Conservation (phyloP, 345 rosid genomes). For the Orychophragmus violaceus region DNA sequence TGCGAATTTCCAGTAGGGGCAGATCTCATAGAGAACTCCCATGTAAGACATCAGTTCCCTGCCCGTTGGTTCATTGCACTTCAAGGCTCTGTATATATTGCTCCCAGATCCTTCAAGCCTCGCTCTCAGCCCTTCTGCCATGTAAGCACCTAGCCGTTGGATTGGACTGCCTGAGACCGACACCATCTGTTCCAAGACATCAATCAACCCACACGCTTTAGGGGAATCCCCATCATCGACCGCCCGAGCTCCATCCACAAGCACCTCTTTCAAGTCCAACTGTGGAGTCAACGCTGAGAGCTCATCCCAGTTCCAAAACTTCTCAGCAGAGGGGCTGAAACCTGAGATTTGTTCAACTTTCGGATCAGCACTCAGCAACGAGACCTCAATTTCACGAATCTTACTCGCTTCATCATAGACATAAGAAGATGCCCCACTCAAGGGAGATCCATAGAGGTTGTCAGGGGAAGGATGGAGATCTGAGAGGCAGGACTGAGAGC, state of each 20-base stretch:
- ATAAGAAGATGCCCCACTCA: conserved; percentile 54
- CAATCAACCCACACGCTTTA: conserved; percentile 52
- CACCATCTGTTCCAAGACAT: conserved; percentile 74
- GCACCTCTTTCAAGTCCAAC: conserved; percentile 52
- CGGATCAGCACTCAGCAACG: conserved; percentile 61
- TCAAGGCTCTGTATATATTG: conserved; percentile 73
- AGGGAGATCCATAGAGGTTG: conserved; percentile 61
- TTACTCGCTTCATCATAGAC: conserved; percentile 52
- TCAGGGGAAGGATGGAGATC: conserved; percentile 72
- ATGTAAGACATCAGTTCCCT: conserved; percentile 92
- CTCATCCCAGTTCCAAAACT: conserved; percentile 42
- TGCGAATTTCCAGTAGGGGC: conserved; percentile 94
- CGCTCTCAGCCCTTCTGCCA: conserved; percentile 93
- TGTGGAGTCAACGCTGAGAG: conserved; percentile 50
- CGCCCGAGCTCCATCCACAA: conserved; percentile 61
- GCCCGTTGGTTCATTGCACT: conserved; percentile 76
- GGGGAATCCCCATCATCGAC: conserved; percentile 43
- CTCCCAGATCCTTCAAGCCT: conserved; percentile 85
- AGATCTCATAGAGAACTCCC: conserved; percentile 59
- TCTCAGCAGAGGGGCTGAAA: conserved; percentile 31
- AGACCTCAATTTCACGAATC: conserved; percentile 61
- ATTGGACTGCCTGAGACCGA: conserved; percentile 82
- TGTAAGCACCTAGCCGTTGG: conserved; percentile 76
- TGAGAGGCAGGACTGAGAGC: conserved; percentile 68
- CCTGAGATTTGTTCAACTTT: conserved; percentile 40